phyloP scores from a whole-genome alignment of 2,329 filamentous ascomycete genomes.

The Phaeosphaeriaceae sp. region DNA sequence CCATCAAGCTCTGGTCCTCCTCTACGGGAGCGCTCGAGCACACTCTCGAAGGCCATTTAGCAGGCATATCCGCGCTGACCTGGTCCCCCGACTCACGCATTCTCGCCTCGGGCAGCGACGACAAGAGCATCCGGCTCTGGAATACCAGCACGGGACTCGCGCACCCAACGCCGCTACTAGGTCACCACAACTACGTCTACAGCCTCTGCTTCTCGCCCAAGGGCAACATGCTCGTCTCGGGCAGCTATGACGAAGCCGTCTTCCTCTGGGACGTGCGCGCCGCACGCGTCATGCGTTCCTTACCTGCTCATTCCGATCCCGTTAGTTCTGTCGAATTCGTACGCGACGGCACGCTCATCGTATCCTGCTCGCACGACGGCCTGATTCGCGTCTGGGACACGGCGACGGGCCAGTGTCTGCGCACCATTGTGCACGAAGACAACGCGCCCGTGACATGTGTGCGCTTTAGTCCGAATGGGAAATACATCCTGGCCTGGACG shows the following conservation, averaged over 20 bases:
- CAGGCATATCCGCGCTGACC: slow-evolving; percentile 89
- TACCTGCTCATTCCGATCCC: slow-evolving; percentile 94
- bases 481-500: slow-evolving; percentile 89
- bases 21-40: slow-evolving; percentile 79
- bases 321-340: slow-evolving; percentile 94
- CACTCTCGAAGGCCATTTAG: slow-evolving; percentile 90
- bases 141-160: slow-evolving; percentile 69
- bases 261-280: slow-evolving; percentile 96
- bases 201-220: slow-evolving; percentile 96
- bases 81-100: slow-evolving; percentile 91
- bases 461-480: slow-evolving; percentile 92
- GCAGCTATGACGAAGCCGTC: slow-evolving; percentile 95
- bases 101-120: slow-evolving; percentile 90
- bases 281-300: slow-evolving; percentile 82
- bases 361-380: slow-evolving; percentile 89
- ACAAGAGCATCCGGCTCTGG: slow-evolving; percentile 96
- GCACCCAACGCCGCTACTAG: slow-evolving; percentile 70
- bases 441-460: slow-evolving; percentile 89
- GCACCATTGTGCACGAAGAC: slow-evolving; percentile 95
- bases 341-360: slow-evolving; percentile 88
- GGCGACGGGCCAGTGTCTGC: slow-evolving; percentile 89
- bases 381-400: slow-evolving; percentile 86
- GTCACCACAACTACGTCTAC: slow-evolving; percentile 97
- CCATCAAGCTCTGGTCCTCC: slow-evolving; percentile 90
- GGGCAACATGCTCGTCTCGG: slow-evolving; percentile 94